Base-by-base conservation (phyloP, 2,329 filamentous ascomycete species). In the Fonsecaea pedrosoi region DNA sequence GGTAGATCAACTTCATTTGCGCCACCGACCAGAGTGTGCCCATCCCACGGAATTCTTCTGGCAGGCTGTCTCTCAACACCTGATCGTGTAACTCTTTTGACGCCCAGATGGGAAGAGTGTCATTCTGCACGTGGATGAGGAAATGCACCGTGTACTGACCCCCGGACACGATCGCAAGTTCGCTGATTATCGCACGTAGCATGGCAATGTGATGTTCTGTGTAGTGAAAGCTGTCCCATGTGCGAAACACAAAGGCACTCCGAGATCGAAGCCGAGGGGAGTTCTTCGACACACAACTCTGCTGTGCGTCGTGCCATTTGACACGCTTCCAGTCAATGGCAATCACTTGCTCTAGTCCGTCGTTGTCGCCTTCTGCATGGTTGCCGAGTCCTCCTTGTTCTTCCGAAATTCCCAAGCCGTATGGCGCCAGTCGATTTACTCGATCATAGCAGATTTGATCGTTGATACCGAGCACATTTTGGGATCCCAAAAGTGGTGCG, bases 121-220 rank as follows among this genome's bases (percentile, higher is more conserved):
- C 85, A 75, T 94, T 89, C 71, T 91, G 90, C 67, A 93, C 90
- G 71, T 94, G 90, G 38, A 94, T 84, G 50, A 94, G 81, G 73
- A 94, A 90, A 76, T 94, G 91, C 1, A 94, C 84, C 32, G 86
- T 84, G 73, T 93, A 93, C 75, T 94, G 90, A 38, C 88, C 90
- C n/a, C 90, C 90, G 0, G 90, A 91, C 63, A 86, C 85, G 59
- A 94, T 79, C 9, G 88, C 85, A 6, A 94, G 81, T 54, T 73
- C 72, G 56, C 68, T 72, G 53, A 73, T 67, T 3, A 73, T 68
- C 38, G 72, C 71, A 12, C 72, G 66, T 12, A 73, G 61, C 66
- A 72, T 71, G 30, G 69, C 65, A 45, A 72, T 72, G 42, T 71
- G 58, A 48, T 67, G 67, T 4, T 65, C 45, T 9, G 71, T 68